phyloP scores from a whole-genome alignment of 139 green algal species.

The Coelastrella sp. region DNA sequence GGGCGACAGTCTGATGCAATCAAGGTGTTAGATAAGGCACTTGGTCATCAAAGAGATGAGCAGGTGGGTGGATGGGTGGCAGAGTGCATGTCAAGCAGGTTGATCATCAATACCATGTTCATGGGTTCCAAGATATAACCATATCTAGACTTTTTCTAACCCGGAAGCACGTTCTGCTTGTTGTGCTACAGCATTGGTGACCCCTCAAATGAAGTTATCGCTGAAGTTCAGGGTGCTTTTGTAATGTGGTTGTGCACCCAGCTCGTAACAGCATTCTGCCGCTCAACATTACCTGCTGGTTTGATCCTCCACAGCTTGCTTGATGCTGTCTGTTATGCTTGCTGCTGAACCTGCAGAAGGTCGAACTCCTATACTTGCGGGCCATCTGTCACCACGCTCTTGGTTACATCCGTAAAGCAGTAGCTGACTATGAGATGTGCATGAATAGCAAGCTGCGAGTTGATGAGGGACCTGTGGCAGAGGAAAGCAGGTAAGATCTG shows the following conservation, averaged over 20 bases:
- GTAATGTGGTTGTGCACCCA: too few relatives aligned
- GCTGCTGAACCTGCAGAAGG: not conserved
- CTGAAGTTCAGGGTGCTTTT: too few relatives aligned
- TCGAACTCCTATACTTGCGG: conserved; percentile 81
- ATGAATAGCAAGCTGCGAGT: conserved; percentile 33
- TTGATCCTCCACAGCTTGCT: too few relatives aligned
- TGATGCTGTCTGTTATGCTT: not conserved
- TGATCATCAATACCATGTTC: not conserved
- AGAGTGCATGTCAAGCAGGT: not conserved
- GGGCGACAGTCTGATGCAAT: conserved; percentile 78
- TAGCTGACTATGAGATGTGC: conserved; percentile 58
- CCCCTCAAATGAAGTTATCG: too few relatives aligned
- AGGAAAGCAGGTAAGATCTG: conserved; percentile 27
- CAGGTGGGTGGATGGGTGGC: not conserved
- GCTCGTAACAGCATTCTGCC: too few relatives aligned
- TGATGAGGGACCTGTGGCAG: conserved; percentile 16
- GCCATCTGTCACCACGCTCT: conserved; percentile 58
- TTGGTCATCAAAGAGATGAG: conserved; percentile 59
- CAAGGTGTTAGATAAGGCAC: conserved; percentile 67
- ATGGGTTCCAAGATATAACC: not conserved
- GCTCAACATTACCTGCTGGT: too few relatives aligned
- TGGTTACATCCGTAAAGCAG: conserved; percentile 50
- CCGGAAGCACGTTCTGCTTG: too few relatives aligned
- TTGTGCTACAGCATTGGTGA: too few relatives aligned
- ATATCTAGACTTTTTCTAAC: too few relatives aligned